phyloP scores from a whole-genome alignment of 495 filamentous ascomycete species.

The Xanthoparmelia taractica region DNA sequence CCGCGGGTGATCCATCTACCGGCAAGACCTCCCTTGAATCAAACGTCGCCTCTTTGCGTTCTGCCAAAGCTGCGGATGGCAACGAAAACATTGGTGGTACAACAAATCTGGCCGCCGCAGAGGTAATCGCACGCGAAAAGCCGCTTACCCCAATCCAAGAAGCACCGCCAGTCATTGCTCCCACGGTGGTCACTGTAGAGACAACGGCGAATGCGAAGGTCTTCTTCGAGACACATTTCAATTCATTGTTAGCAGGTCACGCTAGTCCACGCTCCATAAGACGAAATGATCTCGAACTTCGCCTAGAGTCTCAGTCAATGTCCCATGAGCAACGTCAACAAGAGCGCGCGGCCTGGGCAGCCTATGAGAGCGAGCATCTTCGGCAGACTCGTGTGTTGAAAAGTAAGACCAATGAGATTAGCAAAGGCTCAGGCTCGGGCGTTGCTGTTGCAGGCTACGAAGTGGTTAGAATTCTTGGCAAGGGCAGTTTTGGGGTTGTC shows the following conservation, averaged over 20 bases:
- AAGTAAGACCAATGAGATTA: conserved; percentile 42
- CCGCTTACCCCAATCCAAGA: conserved; percentile 24
- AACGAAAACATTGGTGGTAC: not conserved
- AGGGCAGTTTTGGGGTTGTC: conserved; percentile 91
- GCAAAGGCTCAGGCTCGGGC: conserved; percentile 26
- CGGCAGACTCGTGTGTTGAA: conserved; percentile 66
- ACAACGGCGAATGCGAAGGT: conserved; percentile 71
- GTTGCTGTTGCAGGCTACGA: conserved; percentile 63
- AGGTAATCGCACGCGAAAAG: conserved; percentile 13
- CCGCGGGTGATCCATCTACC: conserved; percentile 33
- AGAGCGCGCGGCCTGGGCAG: conserved; percentile 50
- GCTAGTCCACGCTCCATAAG: conserved; percentile 57
- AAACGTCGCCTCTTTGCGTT: conserved; percentile 19
- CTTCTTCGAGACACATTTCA: conserved; percentile 78
- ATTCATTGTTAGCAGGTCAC: conserved; percentile 47
- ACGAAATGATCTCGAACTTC: conserved; percentile 56
- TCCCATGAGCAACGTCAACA: conserved; percentile 48
- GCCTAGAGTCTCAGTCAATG: conserved; percentile 45
- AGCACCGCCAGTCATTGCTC: conserved; percentile 30
- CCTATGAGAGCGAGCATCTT: conserved; percentile 65
- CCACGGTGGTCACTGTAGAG: conserved; percentile 71
- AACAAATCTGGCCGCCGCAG: not conserved
- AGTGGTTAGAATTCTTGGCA: conserved; percentile 75
- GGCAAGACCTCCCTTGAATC: conserved; percentile 35
- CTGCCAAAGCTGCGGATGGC: conserved; percentile 9